Evolutionary conservation across 148 eudicot genomes (phyloP).

Genomic region (Camellia sinensis): DNA sequence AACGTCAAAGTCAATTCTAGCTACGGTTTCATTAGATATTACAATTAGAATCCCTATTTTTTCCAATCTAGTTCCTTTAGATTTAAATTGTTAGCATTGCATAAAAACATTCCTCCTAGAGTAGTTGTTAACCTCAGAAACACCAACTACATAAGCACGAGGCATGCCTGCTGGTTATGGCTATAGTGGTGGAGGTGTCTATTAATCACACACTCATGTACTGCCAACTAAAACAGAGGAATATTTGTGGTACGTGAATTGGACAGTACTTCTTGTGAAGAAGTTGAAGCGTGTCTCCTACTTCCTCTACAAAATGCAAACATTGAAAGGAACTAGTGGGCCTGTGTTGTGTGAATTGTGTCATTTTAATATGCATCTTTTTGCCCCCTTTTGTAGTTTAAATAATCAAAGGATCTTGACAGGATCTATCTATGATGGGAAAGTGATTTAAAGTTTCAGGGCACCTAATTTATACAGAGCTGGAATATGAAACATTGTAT

Average conservation of each 20-base stretch:
- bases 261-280: conserved; percentile 5
- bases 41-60: too few species aligned
- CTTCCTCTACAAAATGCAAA: not conserved
- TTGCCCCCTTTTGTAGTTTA: not conserved
- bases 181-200: not conserved
- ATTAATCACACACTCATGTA: not conserved
- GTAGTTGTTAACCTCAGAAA: not conserved
- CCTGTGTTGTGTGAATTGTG: not conserved
- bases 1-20: too few species aligned
- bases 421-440: not conserved
- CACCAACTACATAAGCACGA: not conserved
- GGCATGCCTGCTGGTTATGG: not conserved
- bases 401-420: not conserved
- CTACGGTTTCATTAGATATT: too few species aligned
- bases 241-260: conserved; percentile 9
- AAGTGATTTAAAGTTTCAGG: conserved; percentile 9
- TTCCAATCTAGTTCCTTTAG: too few species aligned
- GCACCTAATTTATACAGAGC: not conserved
- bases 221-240: not conserved
- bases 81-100: too few species aligned
- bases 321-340: too few species aligned
- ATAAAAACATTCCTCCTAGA: too few species aligned
- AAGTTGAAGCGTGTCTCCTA: conserved; percentile 14
- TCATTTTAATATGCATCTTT: not conserved
- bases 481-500: too few species aligned